Percentiles rank a stretch among this genome's conserved stretches.
These are phyloP conservation scores for Davidsoniella eucalypti DNA, from an alignment of 2,329 filamentous ascomycete genomes.

Conservation along the genomic window DNA sequence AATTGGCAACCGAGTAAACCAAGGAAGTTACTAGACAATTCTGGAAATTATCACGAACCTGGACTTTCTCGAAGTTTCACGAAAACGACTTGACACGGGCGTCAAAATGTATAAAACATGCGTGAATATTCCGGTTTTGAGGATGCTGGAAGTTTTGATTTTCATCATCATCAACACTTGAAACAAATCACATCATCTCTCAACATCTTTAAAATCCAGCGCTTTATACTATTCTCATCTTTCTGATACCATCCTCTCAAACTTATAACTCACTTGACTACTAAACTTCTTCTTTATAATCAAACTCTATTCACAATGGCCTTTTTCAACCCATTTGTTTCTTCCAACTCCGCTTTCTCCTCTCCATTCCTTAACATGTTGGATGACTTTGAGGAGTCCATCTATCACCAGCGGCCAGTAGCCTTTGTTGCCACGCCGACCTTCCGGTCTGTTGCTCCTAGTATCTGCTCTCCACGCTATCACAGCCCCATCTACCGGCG, in stretches of 20 bases:
- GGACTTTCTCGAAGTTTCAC: no score
- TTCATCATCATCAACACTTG: slow-evolving; percentile 6
- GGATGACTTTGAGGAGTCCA: slow-evolving; percentile 20
- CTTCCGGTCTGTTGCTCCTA: not conserved
- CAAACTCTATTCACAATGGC: slow-evolving; percentile 33
- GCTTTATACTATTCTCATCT: no score
- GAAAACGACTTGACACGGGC: not conserved
- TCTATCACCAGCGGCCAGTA: not conserved
- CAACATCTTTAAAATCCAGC: no score
- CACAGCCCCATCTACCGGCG: not conserved
- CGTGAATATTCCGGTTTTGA: not conserved
- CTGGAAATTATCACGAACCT: not conserved
- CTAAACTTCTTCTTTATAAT: no score
- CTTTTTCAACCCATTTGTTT: slow-evolving; percentile 37
- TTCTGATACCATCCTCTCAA: no score
- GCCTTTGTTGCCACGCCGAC: slow-evolving; percentile 28
- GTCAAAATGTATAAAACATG: not conserved
- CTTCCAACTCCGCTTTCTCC: slow-evolving; percentile 30
- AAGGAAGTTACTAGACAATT: not conserved
- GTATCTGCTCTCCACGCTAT: not conserved
- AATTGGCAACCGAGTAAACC: no score
- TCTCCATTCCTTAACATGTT: slow-evolving; percentile 47
- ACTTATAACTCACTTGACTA: no score
- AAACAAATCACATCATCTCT: not conserved
- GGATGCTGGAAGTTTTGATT: not conserved